A percentile compares a stretch with the other conserved stretches of the same genome.
These are phyloP conservation scores for Mycena vitilis DNA, from an alignment of 768 basidiomycete species.

Conservation along the genomic window DNA sequence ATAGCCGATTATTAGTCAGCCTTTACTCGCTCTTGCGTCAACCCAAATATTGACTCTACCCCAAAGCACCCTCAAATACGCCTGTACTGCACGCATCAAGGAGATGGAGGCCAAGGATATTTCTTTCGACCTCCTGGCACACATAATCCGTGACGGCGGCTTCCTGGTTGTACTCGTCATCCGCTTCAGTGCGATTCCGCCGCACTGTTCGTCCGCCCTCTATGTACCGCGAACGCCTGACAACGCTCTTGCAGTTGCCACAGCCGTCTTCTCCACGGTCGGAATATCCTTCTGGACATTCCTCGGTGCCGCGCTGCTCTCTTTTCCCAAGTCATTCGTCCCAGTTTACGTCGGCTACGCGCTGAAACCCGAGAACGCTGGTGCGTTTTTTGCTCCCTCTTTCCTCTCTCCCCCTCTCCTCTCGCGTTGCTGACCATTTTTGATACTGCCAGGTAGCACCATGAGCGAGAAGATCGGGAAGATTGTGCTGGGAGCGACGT, in stretches of 20 bases:
- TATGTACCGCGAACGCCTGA: neutral
- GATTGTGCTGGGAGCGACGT: constrained; percentile 44
- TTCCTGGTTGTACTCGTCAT: constrained; percentile 49
- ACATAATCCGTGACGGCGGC: constrained; percentile 57
- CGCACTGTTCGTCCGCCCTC: constrained; percentile 41
- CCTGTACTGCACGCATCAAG: constrained; percentile 48
- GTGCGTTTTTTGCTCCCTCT: neutral
- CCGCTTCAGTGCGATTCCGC: constrained; percentile 49
- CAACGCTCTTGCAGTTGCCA: constrained; percentile 42
- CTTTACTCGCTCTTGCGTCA: too few species aligned
- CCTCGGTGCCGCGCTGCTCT: constrained; percentile 50
- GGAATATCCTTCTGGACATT: constrained; percentile 55
- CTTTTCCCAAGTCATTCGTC: constrained; percentile 58
- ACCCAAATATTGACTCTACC: neutral
- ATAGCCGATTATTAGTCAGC: too few species aligned
- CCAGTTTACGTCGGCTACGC: constrained; percentile 56
- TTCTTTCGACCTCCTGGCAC: constrained; percentile 55
- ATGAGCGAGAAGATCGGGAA: constrained; percentile 49
- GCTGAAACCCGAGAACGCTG: constrained; percentile 2
- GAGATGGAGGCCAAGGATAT: constrained; percentile 48
- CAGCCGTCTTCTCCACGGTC: constrained; percentile 54
- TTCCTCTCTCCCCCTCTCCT: too few species aligned
- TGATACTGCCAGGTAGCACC: neutral
- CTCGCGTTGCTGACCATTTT: neutral
- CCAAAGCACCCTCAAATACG: constrained; percentile 49